Evolutionary conservation across 108 stramenopile species (phyloP).

Genomic region (Fragilaria crotonensis): DNA sequence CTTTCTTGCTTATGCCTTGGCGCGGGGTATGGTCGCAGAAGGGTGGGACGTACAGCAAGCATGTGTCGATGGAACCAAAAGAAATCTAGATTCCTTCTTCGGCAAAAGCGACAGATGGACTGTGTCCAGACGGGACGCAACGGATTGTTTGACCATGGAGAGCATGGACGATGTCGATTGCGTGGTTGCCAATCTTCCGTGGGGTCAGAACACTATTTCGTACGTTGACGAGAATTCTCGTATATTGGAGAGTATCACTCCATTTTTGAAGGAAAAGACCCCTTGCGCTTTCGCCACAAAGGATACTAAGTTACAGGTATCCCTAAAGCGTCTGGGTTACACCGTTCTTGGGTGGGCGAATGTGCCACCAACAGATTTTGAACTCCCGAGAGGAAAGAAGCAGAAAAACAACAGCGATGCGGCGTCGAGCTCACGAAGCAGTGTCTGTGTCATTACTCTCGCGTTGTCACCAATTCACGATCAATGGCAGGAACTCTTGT

Average conservation of each 20-base stretch:
- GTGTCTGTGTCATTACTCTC: neutral
- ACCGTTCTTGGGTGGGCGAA: slow-evolving; percentile 16
- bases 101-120: slow-evolving; percentile 2
- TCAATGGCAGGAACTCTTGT: slow-evolving; percentile 12
- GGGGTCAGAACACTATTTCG: slow-evolving; percentile 35
- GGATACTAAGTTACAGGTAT: neutral
- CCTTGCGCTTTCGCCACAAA: slow-evolving; percentile 29
- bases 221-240: slow-evolving; percentile 15
- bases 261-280: slow-evolving; percentile 2
- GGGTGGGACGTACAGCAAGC: slow-evolving; percentile 52
- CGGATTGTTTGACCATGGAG: slow-evolving; percentile 2
- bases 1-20: slow-evolving; percentile 48
- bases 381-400: slow-evolving; percentile 20
- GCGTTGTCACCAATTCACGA: neutral
- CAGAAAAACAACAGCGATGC: neutral
- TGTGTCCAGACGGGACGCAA: neutral
- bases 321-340: slow-evolving; percentile 12
- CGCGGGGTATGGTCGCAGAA: slow-evolving; percentile 23
- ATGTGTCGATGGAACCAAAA: slow-evolving; percentile 35
- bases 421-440: neutral
- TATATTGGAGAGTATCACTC: slow-evolving; percentile 12
- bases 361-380: slow-evolving; percentile 23
- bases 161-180: slow-evolving; percentile 26
- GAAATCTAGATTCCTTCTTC: slow-evolving; percentile 41
- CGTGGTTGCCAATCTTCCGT: slow-evolving; percentile 58